Evolutionary conservation across 495 filamentous ascomycete genomes (phyloP), one percentile per base, ranked within the genome.

Genomic region (Penicillium lagena): DNA sequence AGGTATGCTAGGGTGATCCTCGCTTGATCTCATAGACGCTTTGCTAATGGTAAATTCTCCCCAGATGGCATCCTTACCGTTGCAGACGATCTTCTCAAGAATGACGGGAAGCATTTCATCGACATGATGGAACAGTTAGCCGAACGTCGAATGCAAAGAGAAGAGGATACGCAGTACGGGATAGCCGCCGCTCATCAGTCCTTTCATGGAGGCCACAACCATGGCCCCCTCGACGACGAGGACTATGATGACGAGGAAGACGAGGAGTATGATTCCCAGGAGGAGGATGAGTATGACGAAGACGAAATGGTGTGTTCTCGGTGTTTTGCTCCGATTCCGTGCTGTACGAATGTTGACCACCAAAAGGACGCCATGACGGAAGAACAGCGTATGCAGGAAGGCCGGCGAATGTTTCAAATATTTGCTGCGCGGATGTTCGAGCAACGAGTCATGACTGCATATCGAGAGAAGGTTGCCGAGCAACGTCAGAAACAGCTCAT

Each of bases 61-160:
- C 46, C 72, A 96, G 90, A 93, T 70, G 94, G 94, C 50, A 96
- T 97, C 59, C 82, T 99, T 58, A 99, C 93, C 43, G 94, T 99
- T 53, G 93, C 93, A 58, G 93, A 99, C 70, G 93, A 99, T 67
- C 75, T 99, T 40, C 77, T 99, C 29, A 96, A 97, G 66, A 99
- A 99, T 63, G 93, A 99, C 62, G 93, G 93, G 60, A 95, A 95
- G 65, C 95, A 96, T 60, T 99, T 99, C 73, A 99, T 99, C 66
- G 93, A 99, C 65, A 97, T 99, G 93, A 99, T 99, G 94, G 93
- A 99, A 62, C 90, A 96, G 63, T 79, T 99, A 54, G 94, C 93
- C 9, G 94, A 99, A 67, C 86, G 91, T 46, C 82, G 93, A 51
- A 96, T 99, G 90, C 85, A 89, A 52, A 83, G 93, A 30, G 93